Evolutionary conservation across 768 basidiomycete genomes (phyloP), one percentile per base, ranked within the genome.

Genomic region (Podaxis mareebaensis): DNA sequence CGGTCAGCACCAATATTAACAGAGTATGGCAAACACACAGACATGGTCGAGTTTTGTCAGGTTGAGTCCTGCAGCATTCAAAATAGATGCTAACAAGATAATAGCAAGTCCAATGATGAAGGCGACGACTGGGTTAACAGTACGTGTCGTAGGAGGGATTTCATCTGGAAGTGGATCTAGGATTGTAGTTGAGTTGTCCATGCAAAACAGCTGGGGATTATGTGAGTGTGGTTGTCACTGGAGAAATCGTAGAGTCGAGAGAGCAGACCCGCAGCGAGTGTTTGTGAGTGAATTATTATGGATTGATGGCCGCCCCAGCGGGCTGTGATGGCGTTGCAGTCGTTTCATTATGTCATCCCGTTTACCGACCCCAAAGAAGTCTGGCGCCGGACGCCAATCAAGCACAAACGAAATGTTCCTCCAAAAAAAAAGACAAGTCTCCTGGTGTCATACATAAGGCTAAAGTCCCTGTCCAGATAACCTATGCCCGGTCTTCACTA

Each of bases 1-100:
- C 20, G 6, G 51, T 69, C 22, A 60, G 48, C n/a, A 33, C 28
- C 6, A 40, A 56, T 36, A 51, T 20, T 24, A 40, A 26, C 40
- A 60, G 54, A 3, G 20, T 17, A 28, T 38, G 53, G 51, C 53
- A 24, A 38, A 65, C 51, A 61, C 22, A 78, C 88, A 67, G 60
- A 90, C 88, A 84, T 96, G 94, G 77, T 97, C 96, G 46, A 96
- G 77, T 75, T 98, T 99, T 40, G 94, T 95, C 64, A 98, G 79
- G 72, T 97, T 98, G 46, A 99, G 81, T n/a, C 96, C 96, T 0
- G 90, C 92, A 38, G 93, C 93, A 69, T 93, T 95, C 67, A 94
- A 82, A n/a, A 93, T 83, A 17, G 91, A 93, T 0, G 94, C 91
- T 6, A 91, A 78, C 2, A 93, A 78, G 53, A 97, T 87, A 67